These are phyloP conservation scores for Moesziomyces sp. DNA, from an alignment of 1,284 basidiomycete species.

Conservation along the genomic window DNA sequence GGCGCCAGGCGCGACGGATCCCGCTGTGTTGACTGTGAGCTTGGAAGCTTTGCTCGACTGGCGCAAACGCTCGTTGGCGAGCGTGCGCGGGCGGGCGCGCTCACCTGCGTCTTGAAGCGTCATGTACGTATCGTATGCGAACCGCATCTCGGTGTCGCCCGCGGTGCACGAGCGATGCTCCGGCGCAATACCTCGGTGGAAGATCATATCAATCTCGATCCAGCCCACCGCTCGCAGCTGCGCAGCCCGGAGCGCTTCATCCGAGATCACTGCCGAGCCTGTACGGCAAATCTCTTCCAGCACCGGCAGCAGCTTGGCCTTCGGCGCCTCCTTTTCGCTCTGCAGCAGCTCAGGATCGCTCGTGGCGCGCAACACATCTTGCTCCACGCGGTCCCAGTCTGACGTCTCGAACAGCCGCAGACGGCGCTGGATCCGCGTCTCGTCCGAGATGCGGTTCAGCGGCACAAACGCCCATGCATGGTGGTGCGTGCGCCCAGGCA, in stretches of 20 bases:
- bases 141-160: conserved; percentile 59
- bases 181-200: conserved; percentile 50
- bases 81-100: conserved; percentile 33
- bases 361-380: conserved; percentile 48
- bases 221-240: conserved; percentile 45
- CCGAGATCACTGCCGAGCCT: conserved; percentile 19
- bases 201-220: conserved; percentile 56
- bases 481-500: conserved; percentile 50
- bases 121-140: conserved; percentile 53
- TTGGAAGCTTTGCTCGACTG: conserved; percentile 8
- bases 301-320: conserved; percentile 35
- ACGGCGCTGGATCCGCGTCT: conserved; percentile 30
- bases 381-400: conserved; percentile 52
- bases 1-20: background rate
- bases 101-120: conserved; percentile 50
- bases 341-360: conserved; percentile 36
- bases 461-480: conserved; percentile 51
- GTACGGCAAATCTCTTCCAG: conserved; percentile 50
- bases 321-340: conserved; percentile 5
- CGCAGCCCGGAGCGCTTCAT: conserved; percentile 22
- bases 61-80: conserved; percentile 15
- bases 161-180: conserved; percentile 51
- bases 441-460: conserved; percentile 53
- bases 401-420: conserved; percentile 45
- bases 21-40: background rate